These are phyloP conservation scores for Phaffia rhodozyma DNA, from an alignment of 1,284 basidiomycete species.

Conservation along the genomic window DNA sequence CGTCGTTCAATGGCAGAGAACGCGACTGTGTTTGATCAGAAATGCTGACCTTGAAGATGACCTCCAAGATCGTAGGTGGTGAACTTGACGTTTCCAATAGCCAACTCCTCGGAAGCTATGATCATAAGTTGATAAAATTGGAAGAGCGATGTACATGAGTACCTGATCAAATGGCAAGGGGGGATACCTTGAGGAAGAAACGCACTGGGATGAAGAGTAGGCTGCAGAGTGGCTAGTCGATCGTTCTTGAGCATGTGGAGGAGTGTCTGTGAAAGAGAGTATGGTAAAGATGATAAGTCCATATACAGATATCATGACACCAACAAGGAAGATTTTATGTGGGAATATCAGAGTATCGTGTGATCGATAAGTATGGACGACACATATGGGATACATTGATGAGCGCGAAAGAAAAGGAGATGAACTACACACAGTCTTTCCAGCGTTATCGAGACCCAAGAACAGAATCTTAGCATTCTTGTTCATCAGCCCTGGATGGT, in stretches of 20 bases:
- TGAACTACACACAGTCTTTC: conserved; percentile 78
- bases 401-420: not conserved
- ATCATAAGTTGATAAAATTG: conserved; percentile 3
- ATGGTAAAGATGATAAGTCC: not conserved
- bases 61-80: conserved; percentile 98
- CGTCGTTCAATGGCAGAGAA: not conserved
- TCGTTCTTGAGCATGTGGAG: conserved; percentile 99
- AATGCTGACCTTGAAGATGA: conserved; percentile 73
- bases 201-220: conserved; percentile 96
- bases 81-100: conserved; percentile 98
- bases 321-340: not conserved
- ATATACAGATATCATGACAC: not conserved
- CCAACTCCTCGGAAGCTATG: conserved; percentile 92
- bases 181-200: conserved; percentile 25
- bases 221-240: conserved; percentile 91
- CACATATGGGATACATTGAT: not conserved
- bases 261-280: conserved; percentile 57
- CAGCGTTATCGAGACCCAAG: conserved; percentile 96
- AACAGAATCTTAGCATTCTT: conserved; percentile 99
- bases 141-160: not conserved
- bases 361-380: not conserved
- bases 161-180: not conserved
- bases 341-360: not conserved
- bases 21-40: not conserved
- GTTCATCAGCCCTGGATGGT: conserved; percentile 67